Conservation (phyloP, 23 red algal species). For the Agarophyton chilense region DNA sequence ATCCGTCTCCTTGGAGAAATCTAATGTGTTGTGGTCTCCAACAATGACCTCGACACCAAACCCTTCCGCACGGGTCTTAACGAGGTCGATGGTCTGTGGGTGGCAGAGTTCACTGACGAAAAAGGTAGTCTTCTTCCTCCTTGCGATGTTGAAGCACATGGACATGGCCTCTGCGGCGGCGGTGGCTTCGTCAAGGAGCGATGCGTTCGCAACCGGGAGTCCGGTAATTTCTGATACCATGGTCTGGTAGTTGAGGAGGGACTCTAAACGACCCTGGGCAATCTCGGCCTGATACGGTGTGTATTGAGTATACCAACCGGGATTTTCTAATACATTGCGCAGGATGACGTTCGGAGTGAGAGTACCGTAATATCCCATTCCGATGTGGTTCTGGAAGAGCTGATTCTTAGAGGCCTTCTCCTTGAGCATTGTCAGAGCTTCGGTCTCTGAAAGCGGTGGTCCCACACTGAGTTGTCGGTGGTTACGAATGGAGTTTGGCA, state of each 20-base stretch:
- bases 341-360: conserved; percentile 88
- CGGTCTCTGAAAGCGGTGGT: conserved; percentile 80
- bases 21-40: conserved; percentile 63
- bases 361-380: conserved; percentile 97
- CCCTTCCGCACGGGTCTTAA: conserved; percentile 89
- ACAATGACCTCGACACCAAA: conserved; percentile 91
- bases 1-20: conserved; percentile 46
- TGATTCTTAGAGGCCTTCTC: conserved; percentile 78
- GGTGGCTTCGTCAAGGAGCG: conserved; percentile 94
- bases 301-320: conserved; percentile 99
- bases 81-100: conserved; percentile 91
- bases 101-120: conserved; percentile 88
- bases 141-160: conserved; percentile 87
- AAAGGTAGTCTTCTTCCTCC: conserved; percentile 83
- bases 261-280: conserved; percentile 96
- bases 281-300: conserved; percentile 99
- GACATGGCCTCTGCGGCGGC: conserved; percentile 99
- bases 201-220: conserved; percentile 93
- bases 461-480: conserved; percentile 70
- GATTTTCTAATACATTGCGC: conserved; percentile 96
- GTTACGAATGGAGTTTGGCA: conserved; percentile 84
- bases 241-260: conserved; percentile 98
- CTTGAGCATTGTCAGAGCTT: conserved; percentile 87
- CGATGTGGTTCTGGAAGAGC: conserved; percentile 94
- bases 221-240: conserved; percentile 98